Evolutionary conservation across 306 rosid genomes (phyloP), one percentile per base, ranked within the genome.

Genomic region (Lupinus albus): DNA sequence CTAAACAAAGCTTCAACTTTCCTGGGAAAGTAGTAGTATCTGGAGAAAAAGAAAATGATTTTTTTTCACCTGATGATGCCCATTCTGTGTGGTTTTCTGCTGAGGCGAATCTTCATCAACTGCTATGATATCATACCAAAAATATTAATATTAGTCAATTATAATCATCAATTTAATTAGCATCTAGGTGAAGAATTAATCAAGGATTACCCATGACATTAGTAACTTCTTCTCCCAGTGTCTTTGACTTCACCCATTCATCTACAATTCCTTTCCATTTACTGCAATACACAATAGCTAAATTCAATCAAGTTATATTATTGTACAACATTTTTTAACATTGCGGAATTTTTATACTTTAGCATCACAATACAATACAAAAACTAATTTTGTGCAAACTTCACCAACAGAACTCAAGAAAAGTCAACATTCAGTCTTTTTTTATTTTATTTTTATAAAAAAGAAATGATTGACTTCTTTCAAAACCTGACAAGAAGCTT

Each of bases 261-360:
- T 86, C 93, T 48, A 86, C 95, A 74, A 78, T 84, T 32, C 84
- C 95, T 67, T 86, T 91, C 97, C 97, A 91, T 79, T 91, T 91
- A 82, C 97, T 91, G 84, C 64, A 72, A 45, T 61, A 66, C 64
- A 72, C 38, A 30, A 57, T 1, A 48, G 0, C 2, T 1, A 11
- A 45, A 33, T 11, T 10, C 59, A 65, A 20, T 45, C 2, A 25
- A 25, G 30, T 25, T 25, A 25, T 25, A 25, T 25, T 25, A 25
- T 1, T 33, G 38, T 4, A 33, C 38, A 33, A 33, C 8, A 2
- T 33, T 33, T 33, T 6, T 33, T 7, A 33, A 33, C 38, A 5
- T 33, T 2, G 6, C 1, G 8, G 38, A 33, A 33, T 33, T 33
- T 33, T 33, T 33, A 33, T 33, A 25, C 30, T 25, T 25, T 25